phyloP scores from a whole-genome alignment of 2,329 filamentous ascomycete species.

The Ophiostoma ips region DNA sequence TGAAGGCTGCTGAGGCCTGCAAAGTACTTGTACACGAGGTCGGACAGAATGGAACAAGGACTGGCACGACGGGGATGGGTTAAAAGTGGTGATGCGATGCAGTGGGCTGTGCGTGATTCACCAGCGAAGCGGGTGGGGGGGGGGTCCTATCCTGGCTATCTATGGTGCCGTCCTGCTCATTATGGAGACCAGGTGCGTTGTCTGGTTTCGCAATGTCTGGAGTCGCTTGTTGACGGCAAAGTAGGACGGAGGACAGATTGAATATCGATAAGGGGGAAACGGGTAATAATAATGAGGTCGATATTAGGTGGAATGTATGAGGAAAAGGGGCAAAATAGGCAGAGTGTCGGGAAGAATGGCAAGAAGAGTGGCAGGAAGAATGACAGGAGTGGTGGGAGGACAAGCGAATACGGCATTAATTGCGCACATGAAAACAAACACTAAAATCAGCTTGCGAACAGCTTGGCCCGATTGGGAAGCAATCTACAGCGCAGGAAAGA shows the following conservation, averaged over 20 bases:
- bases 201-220: conserved; percentile 1
- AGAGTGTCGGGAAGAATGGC: too few relatives aligned
- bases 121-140: background rate
- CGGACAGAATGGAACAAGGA: background rate
- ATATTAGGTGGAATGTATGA: too few relatives aligned
- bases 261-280: background rate
- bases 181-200: background rate
- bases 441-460: too few relatives aligned
- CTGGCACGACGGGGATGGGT: background rate
- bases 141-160: background rate
- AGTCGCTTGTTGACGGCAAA: background rate
- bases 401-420: too few relatives aligned
- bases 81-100: background rate
- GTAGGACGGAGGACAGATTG: background rate
- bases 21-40: background rate
- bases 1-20: background rate
- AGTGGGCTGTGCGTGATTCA: background rate
- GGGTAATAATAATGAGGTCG: too few relatives aligned
- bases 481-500: too few relatives aligned
- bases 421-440: too few relatives aligned
- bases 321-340: too few relatives aligned
- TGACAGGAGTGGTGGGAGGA: too few relatives aligned
- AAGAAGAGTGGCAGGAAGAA: too few relatives aligned
- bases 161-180: background rate
- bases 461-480: too few relatives aligned